These are phyloP conservation scores for Leishmania major DNA, from an alignment of 208 protist species.

Conservation along the genomic window DNA sequence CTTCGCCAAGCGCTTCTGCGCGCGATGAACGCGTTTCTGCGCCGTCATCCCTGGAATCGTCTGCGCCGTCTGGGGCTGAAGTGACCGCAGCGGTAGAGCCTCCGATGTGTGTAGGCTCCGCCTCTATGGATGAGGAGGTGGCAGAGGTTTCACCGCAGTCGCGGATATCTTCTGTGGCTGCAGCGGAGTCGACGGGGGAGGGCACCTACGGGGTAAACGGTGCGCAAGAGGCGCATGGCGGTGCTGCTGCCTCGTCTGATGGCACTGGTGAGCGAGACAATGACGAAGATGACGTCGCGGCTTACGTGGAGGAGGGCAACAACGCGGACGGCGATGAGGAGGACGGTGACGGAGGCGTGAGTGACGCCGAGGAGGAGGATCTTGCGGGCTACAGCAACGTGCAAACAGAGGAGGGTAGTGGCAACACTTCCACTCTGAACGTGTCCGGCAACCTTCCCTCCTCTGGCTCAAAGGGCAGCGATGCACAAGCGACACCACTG, in stretches of 20 bases:
- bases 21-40: neutral
- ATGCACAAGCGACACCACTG: neutral
- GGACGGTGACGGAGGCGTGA: conserved; percentile 1
- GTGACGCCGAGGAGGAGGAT: conserved; percentile 10
- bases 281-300: neutral
- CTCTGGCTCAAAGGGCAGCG: neutral
- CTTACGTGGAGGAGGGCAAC: neutral
- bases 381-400: conserved; percentile 26
- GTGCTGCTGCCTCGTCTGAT: neutral
- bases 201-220: neutral
- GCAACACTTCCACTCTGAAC: neutral
- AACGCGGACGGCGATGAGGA: neutral
- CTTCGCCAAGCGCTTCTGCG: neutral
- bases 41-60: neutral
- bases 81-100: neutral
- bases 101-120: neutral
- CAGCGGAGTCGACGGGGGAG: neutral
- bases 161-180: neutral
- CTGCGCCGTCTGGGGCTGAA: neutral
- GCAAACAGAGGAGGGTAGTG: conserved; percentile 6
- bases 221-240: neutral
- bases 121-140: neutral
- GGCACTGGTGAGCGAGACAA: neutral
- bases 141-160: neutral
- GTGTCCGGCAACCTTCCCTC: neutral